phyloP scores from a whole-genome alignment of 441 rosid genomes.

The Manihot esculenta region DNA sequence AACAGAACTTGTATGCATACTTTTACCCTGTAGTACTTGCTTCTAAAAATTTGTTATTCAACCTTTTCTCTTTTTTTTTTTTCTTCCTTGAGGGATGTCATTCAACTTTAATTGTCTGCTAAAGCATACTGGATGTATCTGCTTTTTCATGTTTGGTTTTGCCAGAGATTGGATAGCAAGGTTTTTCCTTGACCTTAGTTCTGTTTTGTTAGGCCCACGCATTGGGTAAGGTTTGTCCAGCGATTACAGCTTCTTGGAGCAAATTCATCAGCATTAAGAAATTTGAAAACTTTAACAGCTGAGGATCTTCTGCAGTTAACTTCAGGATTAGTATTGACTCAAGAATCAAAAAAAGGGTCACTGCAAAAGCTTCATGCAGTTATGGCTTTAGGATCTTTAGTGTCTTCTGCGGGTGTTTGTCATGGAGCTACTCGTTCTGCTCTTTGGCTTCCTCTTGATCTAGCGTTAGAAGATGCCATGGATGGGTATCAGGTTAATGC shows the following conservation, averaged over 20 bases:
- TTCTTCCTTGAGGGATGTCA: no score
- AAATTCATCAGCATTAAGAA: conserved; percentile 68
- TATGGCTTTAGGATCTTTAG: conserved; percentile 54
- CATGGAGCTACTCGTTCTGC: conserved; percentile 78
- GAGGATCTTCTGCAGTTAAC: conserved; percentile 61
- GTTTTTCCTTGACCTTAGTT: conserved; percentile 5
- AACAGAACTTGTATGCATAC: conserved; percentile 69
- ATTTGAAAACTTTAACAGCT: conserved; percentile 52
- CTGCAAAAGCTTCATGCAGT: conserved; percentile 55
- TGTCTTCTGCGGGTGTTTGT: conserved; percentile 65
- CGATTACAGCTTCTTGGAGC: conserved; percentile 63
- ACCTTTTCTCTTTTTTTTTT: no score
- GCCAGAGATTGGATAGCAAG: not conserved
- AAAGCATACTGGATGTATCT: not conserved
- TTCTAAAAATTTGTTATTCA: not conserved
- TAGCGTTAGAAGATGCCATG: conserved; percentile 95
- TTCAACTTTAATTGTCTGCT: not conserved
- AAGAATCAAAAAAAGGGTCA: conserved; percentile 50
- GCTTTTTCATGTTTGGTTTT: not conserved
- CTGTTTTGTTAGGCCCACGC: conserved; percentile 43
- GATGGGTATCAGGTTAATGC: conserved; percentile 93
- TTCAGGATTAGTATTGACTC: conserved; percentile 44
- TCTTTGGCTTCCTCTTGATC: conserved; percentile 96
- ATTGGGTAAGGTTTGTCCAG: conserved; percentile 71
- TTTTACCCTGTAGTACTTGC: conserved; percentile 18